Evolutionary conservation across 805 yeast genomes (phyloP), one percentile per base, ranked within the genome.

Genomic region (Saturnispora mendoncae): DNA sequence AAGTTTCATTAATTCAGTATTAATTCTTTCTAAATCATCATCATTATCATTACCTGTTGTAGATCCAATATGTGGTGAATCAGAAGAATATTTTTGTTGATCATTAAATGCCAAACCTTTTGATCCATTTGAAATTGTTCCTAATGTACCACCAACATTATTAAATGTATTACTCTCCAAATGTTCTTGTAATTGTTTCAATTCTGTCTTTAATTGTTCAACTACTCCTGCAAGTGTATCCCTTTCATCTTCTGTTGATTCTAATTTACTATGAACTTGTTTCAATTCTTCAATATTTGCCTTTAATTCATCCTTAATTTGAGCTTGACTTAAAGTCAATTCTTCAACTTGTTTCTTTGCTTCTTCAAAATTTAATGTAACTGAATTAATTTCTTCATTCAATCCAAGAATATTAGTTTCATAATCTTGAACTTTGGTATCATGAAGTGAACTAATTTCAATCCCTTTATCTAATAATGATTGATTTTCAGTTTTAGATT

Each of bases 1-100:
- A 52, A 80, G 67, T 51, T 73, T 70, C 72, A 76, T 83, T 42
- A 84, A 65, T 57, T 84, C 92, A 53, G 76, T 85, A 52, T 81
- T 80, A 48, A 84, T 81, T 39, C 78, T 82, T 46, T 80, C 81
- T 46, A 79, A 61, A n/a, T 74, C 67, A 44, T 64, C 62, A 38
- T 66, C 51, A 34, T 40, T 30, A 41, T 55, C 53, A 12, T 50
- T 50, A 25, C 48, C 47, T 25, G 57, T 4, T 51, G 29, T 12
- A 13, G 13, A 12, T n/a, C n/a, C n/a, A n/a, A n/a, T n/a, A n/a
- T n/a, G n/a, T n/a, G n/a, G n/a, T 21, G 40, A 38, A 10, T 30
- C 46, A 26, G 30, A 30, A 23, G 10, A 10, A 27, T 19, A 40
- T 18, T 38, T 29, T 29, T 24, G 36, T 12, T 41, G 13, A 24